Percentiles rank a stretch among this genome's conserved stretches.
These are phyloP conservation scores for Phoma herbarum DNA, from an alignment of 2,329 filamentous ascomycete genomes.

Conservation along the genomic window DNA sequence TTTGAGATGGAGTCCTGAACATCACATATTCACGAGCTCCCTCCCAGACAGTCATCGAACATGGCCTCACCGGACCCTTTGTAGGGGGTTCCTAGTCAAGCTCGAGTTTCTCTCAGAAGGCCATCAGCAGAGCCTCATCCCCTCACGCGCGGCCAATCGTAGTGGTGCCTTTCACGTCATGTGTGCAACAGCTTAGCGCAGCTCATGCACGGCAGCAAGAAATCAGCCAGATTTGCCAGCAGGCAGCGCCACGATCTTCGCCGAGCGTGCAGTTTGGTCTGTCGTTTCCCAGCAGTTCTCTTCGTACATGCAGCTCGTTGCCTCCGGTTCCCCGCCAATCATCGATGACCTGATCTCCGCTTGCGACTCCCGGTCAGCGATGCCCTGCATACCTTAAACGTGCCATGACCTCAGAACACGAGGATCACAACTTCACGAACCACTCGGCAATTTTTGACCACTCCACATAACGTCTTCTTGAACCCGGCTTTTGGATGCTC, in stretches of 20 bases:
- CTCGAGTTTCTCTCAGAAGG: neutral
- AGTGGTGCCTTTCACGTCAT: slow-evolving; percentile 5
- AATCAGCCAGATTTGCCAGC: slow-evolving; percentile 24
- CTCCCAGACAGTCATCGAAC: neutral
- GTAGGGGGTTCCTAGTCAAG: slow-evolving; percentile 7
- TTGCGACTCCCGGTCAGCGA: slow-evolving; percentile 37
- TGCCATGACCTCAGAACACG: slow-evolving; percentile 39
- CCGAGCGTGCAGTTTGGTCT: slow-evolving; percentile 29
- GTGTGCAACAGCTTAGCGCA: slow-evolving; percentile 11
- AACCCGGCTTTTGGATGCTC: slow-evolving; percentile 2
- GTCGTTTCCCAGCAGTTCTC: slow-evolving; percentile 24
- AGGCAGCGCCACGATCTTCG: slow-evolving; percentile 21
- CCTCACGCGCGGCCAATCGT: slow-evolving; percentile 17
- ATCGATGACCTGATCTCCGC: slow-evolving; percentile 26
- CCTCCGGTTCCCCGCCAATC: slow-evolving; percentile 31
- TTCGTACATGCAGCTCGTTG: slow-evolving; percentile 24
- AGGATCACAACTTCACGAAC: slow-evolving; percentile 26
- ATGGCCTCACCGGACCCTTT: slow-evolving; percentile 16
- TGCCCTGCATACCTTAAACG: slow-evolving; percentile 33
- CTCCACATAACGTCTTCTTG: slow-evolving; percentile 14
- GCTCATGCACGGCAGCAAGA: slow-evolving; percentile 5
- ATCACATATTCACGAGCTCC: neutral
- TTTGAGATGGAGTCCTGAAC: slow-evolving; percentile 5
- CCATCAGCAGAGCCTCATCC: slow-evolving; percentile 19
- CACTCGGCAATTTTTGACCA: slow-evolving; percentile 28